Percentiles rank a stretch among this genome's conserved stretches.
Evolutionary conservation across 106 monocot species (phyloP).

Genomic region (Vanilla planifolia): DNA sequence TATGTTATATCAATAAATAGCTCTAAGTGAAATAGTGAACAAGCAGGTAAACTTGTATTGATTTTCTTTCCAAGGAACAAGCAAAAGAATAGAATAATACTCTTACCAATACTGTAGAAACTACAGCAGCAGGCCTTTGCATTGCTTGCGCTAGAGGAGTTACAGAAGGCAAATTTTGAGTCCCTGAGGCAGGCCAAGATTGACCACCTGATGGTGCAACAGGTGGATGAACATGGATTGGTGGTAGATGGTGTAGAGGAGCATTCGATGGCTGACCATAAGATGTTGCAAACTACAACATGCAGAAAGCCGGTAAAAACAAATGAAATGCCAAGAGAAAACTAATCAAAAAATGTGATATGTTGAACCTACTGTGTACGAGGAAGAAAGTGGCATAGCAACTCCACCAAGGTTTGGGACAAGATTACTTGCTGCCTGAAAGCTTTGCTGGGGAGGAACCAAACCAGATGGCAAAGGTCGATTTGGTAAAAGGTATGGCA

Average conservation of each 20-base stretch:
- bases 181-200: slow-evolving; percentile 42
- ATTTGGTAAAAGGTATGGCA: slow-evolving; percentile 49
- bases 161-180: slow-evolving; percentile 34
- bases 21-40: too few relatives aligned
- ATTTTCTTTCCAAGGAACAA: neutral
- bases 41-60: too few relatives aligned
- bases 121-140: slow-evolving; percentile 28
- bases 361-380: slow-evolving; percentile 61
- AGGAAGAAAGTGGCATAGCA: slow-evolving; percentile 52
- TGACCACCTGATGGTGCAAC: slow-evolving; percentile 33
- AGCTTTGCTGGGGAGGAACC: slow-evolving; percentile 42
- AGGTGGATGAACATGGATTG: slow-evolving; percentile 33
- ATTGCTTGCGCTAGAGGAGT: slow-evolving; percentile 27
- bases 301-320: neutral
- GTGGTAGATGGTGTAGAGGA: slow-evolving; percentile 44
- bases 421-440: slow-evolving; percentile 25
- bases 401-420: slow-evolving; percentile 32
- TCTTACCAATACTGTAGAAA: slow-evolving; percentile 32
- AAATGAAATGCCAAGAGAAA: neutral
- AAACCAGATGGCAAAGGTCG: slow-evolving; percentile 35
- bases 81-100: slow-evolving; percentile 12
- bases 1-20: slow-evolving; percentile 10
- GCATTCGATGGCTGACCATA: slow-evolving; percentile 52
- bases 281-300: slow-evolving; percentile 58
- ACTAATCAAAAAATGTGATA: neutral